These are phyloP conservation scores for Scedosporium dehoogii DNA, from an alignment of 2,329 filamentous ascomycete species.

Conservation along the genomic window DNA sequence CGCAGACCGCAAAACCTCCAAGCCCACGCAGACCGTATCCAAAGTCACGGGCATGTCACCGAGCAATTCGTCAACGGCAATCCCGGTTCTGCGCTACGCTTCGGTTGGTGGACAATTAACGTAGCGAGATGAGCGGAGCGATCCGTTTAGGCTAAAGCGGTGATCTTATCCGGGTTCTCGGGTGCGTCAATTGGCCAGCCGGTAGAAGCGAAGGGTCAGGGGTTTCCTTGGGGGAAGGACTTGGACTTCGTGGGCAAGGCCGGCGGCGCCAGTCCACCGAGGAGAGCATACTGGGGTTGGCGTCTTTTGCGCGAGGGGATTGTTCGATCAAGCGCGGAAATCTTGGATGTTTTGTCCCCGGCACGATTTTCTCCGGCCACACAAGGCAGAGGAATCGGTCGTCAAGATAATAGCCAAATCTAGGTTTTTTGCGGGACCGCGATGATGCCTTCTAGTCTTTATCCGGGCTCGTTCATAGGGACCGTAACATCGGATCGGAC, in stretches of 20 bases:
- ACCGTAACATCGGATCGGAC: no score
- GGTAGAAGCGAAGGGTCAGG: no score
- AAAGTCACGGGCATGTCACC: background rate
- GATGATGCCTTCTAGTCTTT: background rate
- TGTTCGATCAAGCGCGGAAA: background rate
- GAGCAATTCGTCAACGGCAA: background rate
- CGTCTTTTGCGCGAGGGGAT: no score
- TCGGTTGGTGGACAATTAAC: background rate
- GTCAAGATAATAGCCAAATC: background rate
- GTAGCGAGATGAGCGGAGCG: background rate
- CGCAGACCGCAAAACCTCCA: background rate
- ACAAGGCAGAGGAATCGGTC: background rate
- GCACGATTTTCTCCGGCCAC: background rate
- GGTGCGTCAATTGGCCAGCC: background rate
- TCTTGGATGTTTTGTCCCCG: background rate
- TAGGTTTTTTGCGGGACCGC: background rate
- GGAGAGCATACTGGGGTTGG: no score
- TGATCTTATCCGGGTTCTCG: background rate
- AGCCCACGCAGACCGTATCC: background rate
- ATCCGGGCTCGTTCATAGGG: background rate
- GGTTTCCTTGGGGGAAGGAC: background rate
- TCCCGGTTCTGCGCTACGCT: background rate
- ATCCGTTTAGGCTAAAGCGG: conserved; percentile 3
- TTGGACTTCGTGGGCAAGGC: background rate
- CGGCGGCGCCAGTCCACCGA: no score